phyloP scores from a whole-genome alignment of 2,329 filamentous ascomycete species.

The Aspergillus oerlinghausenensis region DNA sequence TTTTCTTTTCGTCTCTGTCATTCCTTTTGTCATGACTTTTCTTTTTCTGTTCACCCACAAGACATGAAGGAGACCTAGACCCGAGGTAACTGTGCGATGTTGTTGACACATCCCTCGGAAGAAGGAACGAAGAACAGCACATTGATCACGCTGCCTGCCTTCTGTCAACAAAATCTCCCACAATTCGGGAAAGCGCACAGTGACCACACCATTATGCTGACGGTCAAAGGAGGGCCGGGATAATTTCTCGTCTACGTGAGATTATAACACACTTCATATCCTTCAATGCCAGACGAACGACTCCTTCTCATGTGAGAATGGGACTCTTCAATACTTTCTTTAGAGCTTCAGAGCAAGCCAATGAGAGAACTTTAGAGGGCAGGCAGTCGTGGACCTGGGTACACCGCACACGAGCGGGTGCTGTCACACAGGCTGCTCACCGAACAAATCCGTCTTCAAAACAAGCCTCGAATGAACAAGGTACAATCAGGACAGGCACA shows the following conservation, averaged over 20 bases:
- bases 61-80: neutral
- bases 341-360: constrained; percentile 4
- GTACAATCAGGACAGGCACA: neutral
- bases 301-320: constrained; percentile 3
- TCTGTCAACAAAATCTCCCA: neutral
- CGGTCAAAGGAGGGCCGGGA: neutral
- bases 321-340: constrained; percentile 10
- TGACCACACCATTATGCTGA: neutral
- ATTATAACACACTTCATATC: neutral
- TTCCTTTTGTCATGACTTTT: neutral
- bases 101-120: neutral
- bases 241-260: neutral
- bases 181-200: neutral
- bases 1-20: constrained; percentile 3
- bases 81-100: neutral
- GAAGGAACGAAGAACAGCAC: neutral
- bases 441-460: neutral
- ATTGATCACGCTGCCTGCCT: neutral
- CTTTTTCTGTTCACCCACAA: neutral
- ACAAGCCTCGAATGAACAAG: neutral
- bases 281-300: neutral
- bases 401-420: neutral
- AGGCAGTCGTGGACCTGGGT: constrained; percentile 1
- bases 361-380: neutral
- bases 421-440: neutral